A percentile compares a stretch with the other conserved stretches of the same genome.
Conservation (phyloP, 768 basidiomycete genomes). For the Pulveroboletus sp. region DNA sequence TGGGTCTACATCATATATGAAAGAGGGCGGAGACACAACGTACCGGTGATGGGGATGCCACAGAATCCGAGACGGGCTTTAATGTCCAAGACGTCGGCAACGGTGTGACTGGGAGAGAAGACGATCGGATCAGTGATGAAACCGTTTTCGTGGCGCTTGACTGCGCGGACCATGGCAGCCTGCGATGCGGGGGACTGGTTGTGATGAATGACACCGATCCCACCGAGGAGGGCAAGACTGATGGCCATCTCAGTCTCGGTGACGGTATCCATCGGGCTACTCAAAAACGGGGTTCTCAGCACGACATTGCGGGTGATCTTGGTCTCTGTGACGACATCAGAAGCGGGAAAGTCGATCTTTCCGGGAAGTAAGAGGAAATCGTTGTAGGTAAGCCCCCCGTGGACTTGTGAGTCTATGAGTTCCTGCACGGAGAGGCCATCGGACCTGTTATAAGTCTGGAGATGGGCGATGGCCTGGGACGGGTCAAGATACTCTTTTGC, state of each 20-base stretch:
- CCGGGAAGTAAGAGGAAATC: conserved; percentile 95
- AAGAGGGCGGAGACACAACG: conserved; percentile 32
- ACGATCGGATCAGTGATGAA: conserved; percentile 96
- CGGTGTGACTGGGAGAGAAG: conserved; percentile 69
- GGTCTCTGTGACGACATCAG: conserved; percentile 78
- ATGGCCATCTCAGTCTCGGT: conserved; percentile 96
- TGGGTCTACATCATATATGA: conserved; percentile 46
- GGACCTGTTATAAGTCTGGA: conserved; percentile 61
- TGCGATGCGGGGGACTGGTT: conserved; percentile 84
- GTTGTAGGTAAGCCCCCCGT: conserved; percentile 96
- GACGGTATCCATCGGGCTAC: conserved; percentile 99
- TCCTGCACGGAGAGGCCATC: conserved; percentile 87
- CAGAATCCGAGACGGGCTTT: conserved; percentile 91
- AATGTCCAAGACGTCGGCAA: conserved; percentile 90
- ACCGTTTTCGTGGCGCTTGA: conserved; percentile 98
- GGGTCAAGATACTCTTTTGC: conserved; percentile 56
- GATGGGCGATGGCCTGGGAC: conserved; percentile 68
- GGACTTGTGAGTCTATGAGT: conserved; percentile 82
- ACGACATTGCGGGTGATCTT: conserved; percentile 86
- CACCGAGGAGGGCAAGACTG: conserved; percentile 90
- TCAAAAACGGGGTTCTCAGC: conserved; percentile 94
- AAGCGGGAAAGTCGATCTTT: conserved; percentile 90
- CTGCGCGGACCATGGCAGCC: conserved; percentile 95
- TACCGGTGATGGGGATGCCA: conserved; percentile 96
- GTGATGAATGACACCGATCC: conserved; percentile 98